Conservation (phyloP, 179 eudicot genomes). For the Spergularia azorica region DNA sequence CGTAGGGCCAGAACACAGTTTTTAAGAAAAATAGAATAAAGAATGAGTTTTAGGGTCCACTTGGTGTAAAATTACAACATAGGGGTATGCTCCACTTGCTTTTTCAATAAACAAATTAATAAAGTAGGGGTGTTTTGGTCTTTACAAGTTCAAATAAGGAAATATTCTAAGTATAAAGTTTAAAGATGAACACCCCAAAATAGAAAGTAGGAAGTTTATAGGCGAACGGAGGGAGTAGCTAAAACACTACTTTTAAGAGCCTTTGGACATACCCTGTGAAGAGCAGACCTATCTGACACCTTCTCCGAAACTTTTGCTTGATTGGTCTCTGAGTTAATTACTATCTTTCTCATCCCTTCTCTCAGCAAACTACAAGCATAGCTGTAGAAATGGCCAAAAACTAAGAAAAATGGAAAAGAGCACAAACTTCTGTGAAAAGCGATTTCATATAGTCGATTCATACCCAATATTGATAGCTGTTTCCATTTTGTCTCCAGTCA, state of each 20-base stretch:
- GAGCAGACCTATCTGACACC: conserved; percentile 40
- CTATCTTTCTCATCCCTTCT: conserved; percentile 66
- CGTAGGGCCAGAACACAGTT: too few relatives aligned
- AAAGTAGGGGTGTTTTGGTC: too few relatives aligned
- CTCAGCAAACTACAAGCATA: conserved; percentile 67
- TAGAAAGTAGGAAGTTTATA: too few relatives aligned
- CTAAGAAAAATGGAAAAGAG: background rate
- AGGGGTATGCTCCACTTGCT: too few relatives aligned
- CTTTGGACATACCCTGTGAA: conserved; percentile 34
- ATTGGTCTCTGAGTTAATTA: conserved; percentile 42
- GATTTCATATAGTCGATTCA: background rate
- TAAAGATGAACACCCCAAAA: too few relatives aligned
- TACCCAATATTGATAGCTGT: conserved; percentile 76
- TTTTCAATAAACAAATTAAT: too few relatives aligned
- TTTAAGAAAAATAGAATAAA: too few relatives aligned
- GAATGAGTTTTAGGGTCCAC: too few relatives aligned
- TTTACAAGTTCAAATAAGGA: too few relatives aligned
- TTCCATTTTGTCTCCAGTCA: conserved; percentile 78
- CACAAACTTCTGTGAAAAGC: background rate
- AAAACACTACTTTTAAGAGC: background rate
- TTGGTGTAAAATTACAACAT: too few relatives aligned
- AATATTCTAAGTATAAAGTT: too few relatives aligned
- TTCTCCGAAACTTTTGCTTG: conserved; percentile 38
- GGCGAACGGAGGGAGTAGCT: too few relatives aligned
- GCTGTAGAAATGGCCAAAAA: conserved; percentile 28